Conservation (phyloP, 2,329 filamentous ascomycete genomes). For the Hirsutella thompsonii region DNA sequence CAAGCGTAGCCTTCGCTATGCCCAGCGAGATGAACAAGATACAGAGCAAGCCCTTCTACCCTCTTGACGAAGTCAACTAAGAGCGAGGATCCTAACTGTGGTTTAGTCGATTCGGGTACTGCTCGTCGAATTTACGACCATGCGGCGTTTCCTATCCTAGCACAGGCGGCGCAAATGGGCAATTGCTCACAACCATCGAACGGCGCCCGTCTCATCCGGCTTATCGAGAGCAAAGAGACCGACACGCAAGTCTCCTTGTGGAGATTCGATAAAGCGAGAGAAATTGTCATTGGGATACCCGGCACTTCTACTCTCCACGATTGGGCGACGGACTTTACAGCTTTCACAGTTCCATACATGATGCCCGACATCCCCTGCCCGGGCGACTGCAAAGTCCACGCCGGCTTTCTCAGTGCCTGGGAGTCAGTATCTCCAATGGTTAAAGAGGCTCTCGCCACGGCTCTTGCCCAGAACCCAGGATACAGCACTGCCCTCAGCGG, state of each 20-base stretch:
- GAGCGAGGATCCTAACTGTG: too few relatives aligned
- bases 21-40: too few relatives aligned
- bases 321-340: background rate
- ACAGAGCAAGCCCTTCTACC: too few relatives aligned
- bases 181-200: background rate
- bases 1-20: too few relatives aligned
- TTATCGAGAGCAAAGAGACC: background rate
- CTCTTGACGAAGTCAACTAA: too few relatives aligned
- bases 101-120: background rate
- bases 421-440: background rate
- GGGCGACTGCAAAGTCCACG: background rate
- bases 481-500: conserved; percentile 1
- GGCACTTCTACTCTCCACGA: background rate
- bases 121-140: background rate
- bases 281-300: background rate
- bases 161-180: background rate
- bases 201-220: background rate
- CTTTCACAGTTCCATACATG: background rate
- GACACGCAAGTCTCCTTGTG: background rate
- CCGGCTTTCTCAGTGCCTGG: background rate
- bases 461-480: background rate
- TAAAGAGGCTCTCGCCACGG: background rate
- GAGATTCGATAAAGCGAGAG: background rate
- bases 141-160: background rate
- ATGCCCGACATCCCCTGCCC: background rate